These are phyloP conservation scores for Boletus tomentosulus DNA, from an alignment of 768 basidiomycete genomes.

Conservation along the genomic window DNA sequence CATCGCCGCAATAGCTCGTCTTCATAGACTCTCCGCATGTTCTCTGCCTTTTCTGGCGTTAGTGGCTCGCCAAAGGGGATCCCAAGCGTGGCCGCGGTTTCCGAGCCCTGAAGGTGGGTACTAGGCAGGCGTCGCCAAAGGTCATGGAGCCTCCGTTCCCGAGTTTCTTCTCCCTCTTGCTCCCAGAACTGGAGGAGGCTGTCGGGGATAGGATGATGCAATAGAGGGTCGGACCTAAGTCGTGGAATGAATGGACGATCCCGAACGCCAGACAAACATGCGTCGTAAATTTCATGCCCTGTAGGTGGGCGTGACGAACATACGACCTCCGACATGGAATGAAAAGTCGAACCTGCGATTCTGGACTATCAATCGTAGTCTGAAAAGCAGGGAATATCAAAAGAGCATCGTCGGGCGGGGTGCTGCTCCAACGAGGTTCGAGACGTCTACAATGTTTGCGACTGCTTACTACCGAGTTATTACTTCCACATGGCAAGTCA, in stretches of 20 bases:
- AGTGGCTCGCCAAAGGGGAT: conserved; percentile 25
- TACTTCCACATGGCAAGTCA: conserved; percentile 18
- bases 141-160: conserved; percentile 56
- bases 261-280: conserved; percentile 47
- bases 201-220: conserved; percentile 38
- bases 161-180: conserved; percentile 57
- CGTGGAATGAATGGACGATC: conserved; percentile 55
- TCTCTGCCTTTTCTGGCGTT: conserved; percentile 53
- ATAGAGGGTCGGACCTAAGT: conserved; percentile 50
- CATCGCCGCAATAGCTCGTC: conserved; percentile 65
- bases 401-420: conserved; percentile 27
- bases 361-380: conserved; percentile 13
- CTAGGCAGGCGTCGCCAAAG: conserved; percentile 60
- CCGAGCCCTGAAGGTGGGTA: conserved; percentile 24
- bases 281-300: conserved; percentile 51
- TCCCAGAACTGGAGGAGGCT: conserved; percentile 61
- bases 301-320: conserved; percentile 28
- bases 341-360: conserved; percentile 17
- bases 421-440: conserved; percentile 18
- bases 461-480: conserved; percentile 28
- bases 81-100: conserved; percentile 17
- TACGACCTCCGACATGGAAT: conserved; percentile 26
- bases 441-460: conserved; percentile 26
- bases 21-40: conserved; percentile 68
- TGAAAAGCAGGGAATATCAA: conserved; percentile 14